phyloP scores from a whole-genome alignment of 805 yeast species.

The Myxozyma nipponensis region DNA sequence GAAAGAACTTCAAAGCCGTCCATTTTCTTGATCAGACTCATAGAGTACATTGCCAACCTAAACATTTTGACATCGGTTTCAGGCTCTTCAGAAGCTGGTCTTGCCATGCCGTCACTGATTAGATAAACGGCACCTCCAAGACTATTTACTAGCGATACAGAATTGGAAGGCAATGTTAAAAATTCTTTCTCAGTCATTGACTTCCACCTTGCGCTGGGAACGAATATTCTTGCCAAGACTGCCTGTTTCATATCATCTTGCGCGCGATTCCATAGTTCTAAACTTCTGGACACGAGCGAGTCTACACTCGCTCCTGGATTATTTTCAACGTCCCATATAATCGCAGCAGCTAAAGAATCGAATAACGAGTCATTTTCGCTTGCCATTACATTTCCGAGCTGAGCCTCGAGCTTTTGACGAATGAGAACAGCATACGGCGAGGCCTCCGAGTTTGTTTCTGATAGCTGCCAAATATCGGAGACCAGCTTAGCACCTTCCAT shows the following conservation, averaged over 20 bases:
- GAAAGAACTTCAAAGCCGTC: conserved; percentile 9
- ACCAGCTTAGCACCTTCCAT: conserved; percentile 39
- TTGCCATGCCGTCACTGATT: background rate
- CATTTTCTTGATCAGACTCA: conserved; percentile 7
- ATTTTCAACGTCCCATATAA: conserved; percentile 18
- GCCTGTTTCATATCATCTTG: conserved; percentile 5
- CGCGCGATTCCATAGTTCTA: conserved; percentile 17
- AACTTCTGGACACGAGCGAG: conserved; percentile 16
- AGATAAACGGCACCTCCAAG: conserved; percentile 24
- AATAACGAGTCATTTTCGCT: conserved; percentile 2
- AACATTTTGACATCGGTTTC: conserved; percentile 10
- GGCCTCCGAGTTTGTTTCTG: conserved; percentile 8
- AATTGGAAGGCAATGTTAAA: background rate
- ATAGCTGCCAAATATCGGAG: conserved; percentile 33
- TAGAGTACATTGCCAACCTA: conserved; percentile 14
- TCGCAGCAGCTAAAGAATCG: conserved; percentile 17
- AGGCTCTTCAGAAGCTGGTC: background rate
- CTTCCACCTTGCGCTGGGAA: conserved; percentile 2
- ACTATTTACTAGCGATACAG: conserved; percentile 14
- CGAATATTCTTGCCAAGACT: conserved; percentile 11
- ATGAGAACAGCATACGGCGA: conserved; percentile 13
- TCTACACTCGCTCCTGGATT: conserved; percentile 15
- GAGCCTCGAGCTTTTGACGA: conserved; percentile 17
- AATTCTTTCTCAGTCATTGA: conserved; percentile 6
- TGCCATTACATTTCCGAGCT: conserved; percentile 7